Evolutionary conservation across 352 stramenopile species (phyloP).

Genomic region (Albugo laibachii): DNA sequence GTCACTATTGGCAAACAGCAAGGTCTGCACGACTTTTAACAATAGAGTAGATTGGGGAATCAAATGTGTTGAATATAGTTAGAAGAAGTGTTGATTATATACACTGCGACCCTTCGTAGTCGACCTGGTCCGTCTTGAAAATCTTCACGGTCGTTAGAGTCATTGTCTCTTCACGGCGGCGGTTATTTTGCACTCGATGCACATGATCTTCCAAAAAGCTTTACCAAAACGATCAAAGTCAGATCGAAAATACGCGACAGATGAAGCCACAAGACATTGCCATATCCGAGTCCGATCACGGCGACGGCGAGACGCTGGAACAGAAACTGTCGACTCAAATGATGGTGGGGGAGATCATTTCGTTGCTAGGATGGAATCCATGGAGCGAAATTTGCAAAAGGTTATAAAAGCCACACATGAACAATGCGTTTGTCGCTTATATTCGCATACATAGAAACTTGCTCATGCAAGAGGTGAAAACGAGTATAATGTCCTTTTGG

Average conservation of each 20-base stretch:
- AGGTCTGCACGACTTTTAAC: too few relatives aligned
- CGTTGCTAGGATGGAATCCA: constrained; percentile 55
- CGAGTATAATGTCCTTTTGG: constrained; percentile 40
- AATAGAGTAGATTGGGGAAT: too few relatives aligned
- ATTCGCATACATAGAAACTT: constrained; percentile 23
- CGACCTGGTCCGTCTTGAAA: too few relatives aligned
- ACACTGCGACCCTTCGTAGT: too few relatives aligned
- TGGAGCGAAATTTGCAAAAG: constrained; percentile 59
- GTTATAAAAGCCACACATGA: constrained; percentile 7
- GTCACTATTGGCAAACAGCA: too few relatives aligned
- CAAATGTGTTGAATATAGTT: too few relatives aligned
- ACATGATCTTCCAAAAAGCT: too few relatives aligned
- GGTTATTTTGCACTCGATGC: too few relatives aligned
- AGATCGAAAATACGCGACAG: constrained; percentile 30
- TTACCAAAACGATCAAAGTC: constrained; percentile 20
- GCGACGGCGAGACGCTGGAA: constrained; percentile 6
- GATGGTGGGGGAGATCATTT: constrained; percentile 28
- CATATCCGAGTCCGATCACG: constrained; percentile 26
- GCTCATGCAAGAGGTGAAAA: constrained; percentile 52
- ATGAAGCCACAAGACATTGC: constrained; percentile 56
- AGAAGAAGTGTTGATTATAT: too few relatives aligned
- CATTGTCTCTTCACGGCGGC: too few relatives aligned
- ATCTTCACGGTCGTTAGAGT: too few relatives aligned
- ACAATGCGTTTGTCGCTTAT: background rate
- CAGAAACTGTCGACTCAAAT: constrained; percentile 9